Conservation (phyloP, 176 grass and related monocot species). For the Avena sativa region DNA sequence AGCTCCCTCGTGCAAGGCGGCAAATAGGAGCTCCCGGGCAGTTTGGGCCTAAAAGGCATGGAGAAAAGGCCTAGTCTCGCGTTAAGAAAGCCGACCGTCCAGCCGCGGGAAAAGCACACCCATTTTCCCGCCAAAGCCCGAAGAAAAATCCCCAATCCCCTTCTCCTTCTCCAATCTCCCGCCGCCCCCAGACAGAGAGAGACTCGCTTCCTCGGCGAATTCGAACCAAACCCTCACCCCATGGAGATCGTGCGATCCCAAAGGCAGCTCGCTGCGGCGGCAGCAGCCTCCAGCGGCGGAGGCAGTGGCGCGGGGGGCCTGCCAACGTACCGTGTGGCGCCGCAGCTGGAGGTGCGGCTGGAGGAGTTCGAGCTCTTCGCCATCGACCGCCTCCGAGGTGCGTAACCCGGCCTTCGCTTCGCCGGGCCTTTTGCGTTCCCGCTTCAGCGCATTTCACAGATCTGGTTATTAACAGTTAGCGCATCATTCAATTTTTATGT, state of each 20-base stretch:
- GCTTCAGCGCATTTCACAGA: background rate
- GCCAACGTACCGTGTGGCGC: constrained; percentile 75
- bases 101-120: constrained; percentile 31
- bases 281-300: constrained; percentile 1
- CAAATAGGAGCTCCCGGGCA: no score
- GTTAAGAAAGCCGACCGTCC: background rate
- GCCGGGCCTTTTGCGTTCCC: background rate
- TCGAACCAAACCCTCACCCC: background rate
- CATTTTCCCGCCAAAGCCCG: constrained; percentile 42
- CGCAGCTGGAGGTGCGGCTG: constrained; percentile 79
- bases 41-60: background rate
- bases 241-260: constrained; percentile 97
- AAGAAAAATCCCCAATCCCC: constrained; percentile 15
- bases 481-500: background rate
- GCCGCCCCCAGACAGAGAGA: background rate
- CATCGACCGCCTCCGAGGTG: constrained; percentile 92
- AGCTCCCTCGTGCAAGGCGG: no score
- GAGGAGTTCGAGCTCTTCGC: constrained; percentile 96
- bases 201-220: background rate
- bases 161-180: background rate
- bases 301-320: constrained; percentile 34
- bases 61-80: background rate
- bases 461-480: background rate
- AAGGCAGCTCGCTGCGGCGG: constrained; percentile 47
- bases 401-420: background rate